phyloP scores from a whole-genome alignment of 169 alveolate species.

The Plasmodium gonderi region DNA sequence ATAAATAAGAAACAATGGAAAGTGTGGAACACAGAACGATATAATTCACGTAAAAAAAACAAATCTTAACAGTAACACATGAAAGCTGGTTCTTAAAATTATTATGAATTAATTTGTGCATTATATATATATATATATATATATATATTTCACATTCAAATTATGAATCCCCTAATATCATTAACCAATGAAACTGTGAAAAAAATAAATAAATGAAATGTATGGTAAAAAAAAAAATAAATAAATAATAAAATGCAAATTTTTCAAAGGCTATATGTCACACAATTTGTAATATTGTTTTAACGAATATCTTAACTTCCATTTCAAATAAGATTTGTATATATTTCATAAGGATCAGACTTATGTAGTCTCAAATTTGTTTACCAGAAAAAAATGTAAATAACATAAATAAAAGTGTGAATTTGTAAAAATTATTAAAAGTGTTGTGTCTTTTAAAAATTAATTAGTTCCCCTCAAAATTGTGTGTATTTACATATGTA shows the following conservation, averaged over 20 bases:
- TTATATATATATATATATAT: too few species aligned
- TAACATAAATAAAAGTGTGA: background rate
- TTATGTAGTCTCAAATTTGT: background rate
- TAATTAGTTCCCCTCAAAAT: background rate
- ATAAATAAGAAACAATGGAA: conserved; percentile 9
- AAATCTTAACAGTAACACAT: background rate
- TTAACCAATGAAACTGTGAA: background rate
- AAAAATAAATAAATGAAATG: background rate
- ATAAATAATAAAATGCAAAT: background rate
- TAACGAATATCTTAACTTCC: background rate
- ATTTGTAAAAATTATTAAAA: background rate
- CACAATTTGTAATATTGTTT: background rate
- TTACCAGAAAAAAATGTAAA: background rate
- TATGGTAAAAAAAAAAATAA: background rate
- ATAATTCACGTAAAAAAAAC: background rate
- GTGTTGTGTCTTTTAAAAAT: background rate
- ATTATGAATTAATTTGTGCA: background rate
- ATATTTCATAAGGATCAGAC: background rate
- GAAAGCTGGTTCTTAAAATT: background rate
- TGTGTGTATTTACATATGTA: background rate
- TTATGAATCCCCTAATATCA: background rate
- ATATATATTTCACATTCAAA: conserved; percentile 1
- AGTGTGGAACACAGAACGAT: conserved; percentile 2
- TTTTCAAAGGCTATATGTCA: background rate
- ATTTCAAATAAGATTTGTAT: background rate